Percentiles rank a stretch among this genome's conserved stretches.
Evolutionary conservation across 805 yeast genomes (phyloP).

Genomic region (Vanderwaltozyma verrucispora): DNA sequence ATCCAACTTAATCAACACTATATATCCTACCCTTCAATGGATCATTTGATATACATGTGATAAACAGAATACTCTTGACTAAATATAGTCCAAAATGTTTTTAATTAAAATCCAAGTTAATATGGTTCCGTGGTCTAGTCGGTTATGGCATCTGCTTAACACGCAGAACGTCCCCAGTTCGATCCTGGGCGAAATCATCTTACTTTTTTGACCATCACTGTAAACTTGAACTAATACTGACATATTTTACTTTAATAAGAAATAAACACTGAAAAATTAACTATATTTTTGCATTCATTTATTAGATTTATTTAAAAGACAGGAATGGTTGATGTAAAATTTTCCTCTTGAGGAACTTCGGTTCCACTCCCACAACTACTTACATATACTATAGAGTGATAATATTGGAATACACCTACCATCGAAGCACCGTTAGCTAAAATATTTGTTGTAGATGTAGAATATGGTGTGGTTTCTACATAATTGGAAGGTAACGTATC

Average conservation of each 20-base stretch:
- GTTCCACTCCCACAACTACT: conserved; percentile 11
- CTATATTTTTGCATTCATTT: too few species aligned
- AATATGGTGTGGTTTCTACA: conserved; percentile 19
- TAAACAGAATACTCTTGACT: too few species aligned
- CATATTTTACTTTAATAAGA: too few species aligned
- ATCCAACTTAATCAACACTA: too few species aligned
- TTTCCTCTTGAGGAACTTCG: background rate
- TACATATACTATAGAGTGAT: conserved; percentile 16
- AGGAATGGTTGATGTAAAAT: background rate
- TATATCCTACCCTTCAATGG: too few species aligned
- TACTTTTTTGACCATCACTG: too few species aligned
- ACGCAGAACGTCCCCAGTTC: conserved; percentile 99
- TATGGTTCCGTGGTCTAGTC: conserved; percentile 96
- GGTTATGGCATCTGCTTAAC: conserved; percentile 99
- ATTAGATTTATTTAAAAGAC: background rate
- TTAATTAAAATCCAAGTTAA: background rate
- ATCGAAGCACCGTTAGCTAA: conserved; percentile 10
- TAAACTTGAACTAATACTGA: too few species aligned
- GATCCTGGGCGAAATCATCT: conserved; percentile 99
- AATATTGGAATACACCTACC: conserved; percentile 16
- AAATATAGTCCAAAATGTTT: too few species aligned
- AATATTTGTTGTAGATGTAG: conserved; percentile 11
- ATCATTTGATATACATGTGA: too few species aligned
- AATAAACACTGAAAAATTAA: too few species aligned
- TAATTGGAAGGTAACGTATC: conserved; percentile 12